Evolutionary conservation across 352 stramenopile genomes (phyloP), one percentile per base, ranked within the genome.

Genomic region (Pythium apleroticum): DNA sequence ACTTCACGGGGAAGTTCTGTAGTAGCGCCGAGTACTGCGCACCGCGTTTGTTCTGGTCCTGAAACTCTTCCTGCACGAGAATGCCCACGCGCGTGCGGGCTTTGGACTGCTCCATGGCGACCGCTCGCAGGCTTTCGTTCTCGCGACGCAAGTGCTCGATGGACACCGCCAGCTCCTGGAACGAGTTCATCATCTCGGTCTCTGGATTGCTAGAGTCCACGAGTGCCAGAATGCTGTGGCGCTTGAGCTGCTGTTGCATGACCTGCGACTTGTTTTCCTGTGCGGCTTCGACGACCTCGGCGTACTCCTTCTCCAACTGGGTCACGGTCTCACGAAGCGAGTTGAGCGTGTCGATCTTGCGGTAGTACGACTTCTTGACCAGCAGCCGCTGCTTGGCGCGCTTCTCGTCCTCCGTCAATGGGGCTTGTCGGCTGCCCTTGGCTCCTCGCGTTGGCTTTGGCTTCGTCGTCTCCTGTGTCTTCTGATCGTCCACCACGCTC

Each of bases 331-430:
- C 77, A 0, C 79, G 79, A 19, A 90, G 72, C 64, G 80, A 68
- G 46, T 77, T 81, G 55, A 90, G 66, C 37, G 81, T 90, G 57
- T 89, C 76, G 55, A 90, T 84, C 66, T 90, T 90, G 57, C 81
- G 79, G 69, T 90, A 89, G 70, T 90, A 90, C 33, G 79, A 90
- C 12, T 70, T 70, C 53, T 88, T 88, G 48, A 90, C 81, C 41
- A 90, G 73, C 72, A 81, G 68, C 37, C 81, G 74, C 67, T 90
- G 81, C 71, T 89, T 88, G 39, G 81, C 74, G 59, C 79, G 72
- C 67, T 90, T 90, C 60, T 89, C 75, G 24, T 69, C 78, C 43
- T 88, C 73, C 0, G 71, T 81, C 25, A 85, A 63, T 15, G 73
- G 78, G 27, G 33, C 41, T 17, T 45, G 3, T 2, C 57, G 49